phyloP scores from a whole-genome alignment of 2,329 filamentous ascomycete genomes.

The Aspergillus sp. region DNA sequence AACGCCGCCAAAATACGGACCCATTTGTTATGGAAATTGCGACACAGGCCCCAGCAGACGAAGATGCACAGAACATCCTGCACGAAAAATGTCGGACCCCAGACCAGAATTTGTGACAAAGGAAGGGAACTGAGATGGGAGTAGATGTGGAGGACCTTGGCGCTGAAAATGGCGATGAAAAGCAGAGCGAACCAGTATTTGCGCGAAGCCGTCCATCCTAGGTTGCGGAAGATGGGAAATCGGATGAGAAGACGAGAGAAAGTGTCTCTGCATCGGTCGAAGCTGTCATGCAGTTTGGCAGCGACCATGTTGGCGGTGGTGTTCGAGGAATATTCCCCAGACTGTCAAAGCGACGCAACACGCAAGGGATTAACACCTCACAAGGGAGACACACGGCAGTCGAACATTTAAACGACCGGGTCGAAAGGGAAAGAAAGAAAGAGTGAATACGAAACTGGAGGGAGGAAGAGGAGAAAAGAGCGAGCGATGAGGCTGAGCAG shows the following conservation, averaged over 20 bases:
- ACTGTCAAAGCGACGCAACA: no score
- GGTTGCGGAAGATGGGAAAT: neutral
- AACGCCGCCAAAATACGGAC: no score
- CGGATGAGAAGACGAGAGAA: no score
- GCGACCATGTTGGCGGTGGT: no score
- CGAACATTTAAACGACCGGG: neutral
- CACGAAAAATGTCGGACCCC: slow-evolving; percentile 26
- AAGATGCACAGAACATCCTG: slow-evolving; percentile 24
- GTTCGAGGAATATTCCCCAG: no score
- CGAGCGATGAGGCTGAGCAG: neutral
- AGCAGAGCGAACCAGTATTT: slow-evolving; percentile 26
- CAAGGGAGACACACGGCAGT: no score
- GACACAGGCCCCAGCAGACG: slow-evolving; percentile 16
- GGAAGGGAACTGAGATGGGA: slow-evolving; percentile 23
- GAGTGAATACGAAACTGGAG: neutral
- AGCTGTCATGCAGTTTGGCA: no score
- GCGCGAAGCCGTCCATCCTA: slow-evolving; percentile 23
- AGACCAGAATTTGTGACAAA: slow-evolving; percentile 15
- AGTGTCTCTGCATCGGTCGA: neutral
- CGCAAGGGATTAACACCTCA: neutral
- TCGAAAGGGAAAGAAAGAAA: neutral
- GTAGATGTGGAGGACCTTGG: slow-evolving; percentile 23
- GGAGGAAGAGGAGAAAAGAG: neutral
- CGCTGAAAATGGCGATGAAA: slow-evolving; percentile 20
- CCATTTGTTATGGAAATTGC: slow-evolving; percentile 16